Evolutionary conservation across 768 basidiomycete genomes (phyloP), one percentile per base, ranked within the genome.

Genomic region (Pleurotus giganteus): DNA sequence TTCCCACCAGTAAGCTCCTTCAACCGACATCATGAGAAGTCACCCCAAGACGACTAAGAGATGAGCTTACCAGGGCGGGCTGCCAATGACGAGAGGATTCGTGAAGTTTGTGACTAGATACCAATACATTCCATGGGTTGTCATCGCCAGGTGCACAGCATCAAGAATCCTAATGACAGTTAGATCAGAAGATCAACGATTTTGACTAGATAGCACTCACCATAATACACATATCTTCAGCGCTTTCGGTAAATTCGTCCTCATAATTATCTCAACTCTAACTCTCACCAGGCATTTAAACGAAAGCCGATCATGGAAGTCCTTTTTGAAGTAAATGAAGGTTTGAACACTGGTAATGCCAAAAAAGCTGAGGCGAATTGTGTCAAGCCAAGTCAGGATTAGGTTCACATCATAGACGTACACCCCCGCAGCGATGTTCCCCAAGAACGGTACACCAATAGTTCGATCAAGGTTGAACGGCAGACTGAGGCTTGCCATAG

Each of bases 401-500:
- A 32, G 31, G 27, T 50, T 21, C 34, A 34, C 23, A 11, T 29
- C 24, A 28, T 36, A 55, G 24, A 63, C 74, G 47, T 53, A 78
- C 77, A 73, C 65, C 41, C 70, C 61, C 43, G 74, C 72, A 28
- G 72, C 59, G 42, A 79, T 64, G 27, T 71, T 69, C 4, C 79
- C 79, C 2, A 80, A 55, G 47, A 80, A 71, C 28, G 76, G 67
- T 4, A 78, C 76, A 4, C 79, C 80, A 0, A 81, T 61, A 3
- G 71, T 78, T 47, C 67, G 71, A 42, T 68, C 65, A 34, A 71
- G 19, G 39, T 41, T 41, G 39, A 41, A 41, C 7, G 39, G 39
- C 12, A 41, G 39, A 7, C 39, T 4, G 19, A 17, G 13, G 4
- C 39, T 19, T 6, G 39, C 12, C 39, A 41, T 41, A 11, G n/a